Evolutionary conservation across 768 basidiomycete species (phyloP).

Genomic region (Tylopilus balloui): DNA sequence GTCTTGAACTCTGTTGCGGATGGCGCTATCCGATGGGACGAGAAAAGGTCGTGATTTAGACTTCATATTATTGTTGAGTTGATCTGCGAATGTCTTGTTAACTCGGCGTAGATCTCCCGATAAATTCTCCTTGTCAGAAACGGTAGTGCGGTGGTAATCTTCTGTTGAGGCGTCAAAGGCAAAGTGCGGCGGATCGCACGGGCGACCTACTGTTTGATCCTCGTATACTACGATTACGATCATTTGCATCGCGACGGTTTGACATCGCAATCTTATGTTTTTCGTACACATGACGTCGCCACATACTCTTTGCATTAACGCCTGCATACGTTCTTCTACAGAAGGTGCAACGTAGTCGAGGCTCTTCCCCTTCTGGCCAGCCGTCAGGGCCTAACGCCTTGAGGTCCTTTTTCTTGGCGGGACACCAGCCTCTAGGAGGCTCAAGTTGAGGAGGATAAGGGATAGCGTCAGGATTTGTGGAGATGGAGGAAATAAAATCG

Average conservation of each 20-base stretch:
- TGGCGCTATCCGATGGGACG: slow-evolving; percentile 11
- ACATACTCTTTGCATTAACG: slow-evolving; percentile 89
- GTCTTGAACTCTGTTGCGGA: slow-evolving; percentile 12
- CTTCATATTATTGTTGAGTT: slow-evolving; percentile 13
- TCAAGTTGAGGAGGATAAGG: slow-evolving; percentile 74
- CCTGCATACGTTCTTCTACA: slow-evolving; percentile 81
- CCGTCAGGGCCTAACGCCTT: slow-evolving; percentile 64
- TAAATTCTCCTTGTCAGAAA: slow-evolving; percentile 33
- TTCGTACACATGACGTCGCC: slow-evolving; percentile 83
- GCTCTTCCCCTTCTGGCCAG: slow-evolving; percentile 80
- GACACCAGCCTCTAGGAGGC: slow-evolving; percentile 83
- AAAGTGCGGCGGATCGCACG: slow-evolving; percentile 2
- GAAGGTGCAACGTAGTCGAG: slow-evolving; percentile 77
- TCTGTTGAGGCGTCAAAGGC: slow-evolving; percentile 37
- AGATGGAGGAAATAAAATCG: slow-evolving; percentile 53
- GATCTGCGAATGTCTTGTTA: slow-evolving; percentile 24
- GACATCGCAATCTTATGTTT: slow-evolving; percentile 90
- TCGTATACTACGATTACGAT: slow-evolving; percentile 56
- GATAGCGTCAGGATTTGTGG: slow-evolving; percentile 49
- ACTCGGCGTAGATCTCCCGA: slow-evolving; percentile 28
- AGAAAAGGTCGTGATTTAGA: slow-evolving; percentile 22
- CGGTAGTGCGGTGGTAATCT: slow-evolving; percentile 54
- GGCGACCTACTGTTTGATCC: slow-evolving; percentile 56
- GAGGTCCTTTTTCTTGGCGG: slow-evolving; percentile 76
- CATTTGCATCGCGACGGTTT: slow-evolving; percentile 69